Evolutionary conservation across 371 early-diverging fungal genomes (phyloP).

Genomic region (Rhizopus microsporus): DNA sequence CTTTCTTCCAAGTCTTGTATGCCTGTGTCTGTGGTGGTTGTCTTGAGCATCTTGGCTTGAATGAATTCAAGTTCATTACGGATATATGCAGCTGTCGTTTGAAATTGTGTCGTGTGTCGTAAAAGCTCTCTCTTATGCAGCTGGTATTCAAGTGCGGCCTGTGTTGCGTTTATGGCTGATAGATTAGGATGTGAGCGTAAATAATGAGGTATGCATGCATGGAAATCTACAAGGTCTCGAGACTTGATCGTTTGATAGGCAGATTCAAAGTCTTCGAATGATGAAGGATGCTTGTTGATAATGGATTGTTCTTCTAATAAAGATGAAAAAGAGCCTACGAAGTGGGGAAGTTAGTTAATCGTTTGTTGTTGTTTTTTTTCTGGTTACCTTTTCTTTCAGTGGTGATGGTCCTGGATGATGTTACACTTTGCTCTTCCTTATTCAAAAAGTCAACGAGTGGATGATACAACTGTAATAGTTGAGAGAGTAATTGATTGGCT

Average conservation of each 20-base stretch:
- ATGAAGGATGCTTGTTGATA: background rate
- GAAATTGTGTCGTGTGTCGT: background rate
- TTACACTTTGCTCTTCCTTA: background rate
- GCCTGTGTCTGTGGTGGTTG: slow-evolving; percentile 37
- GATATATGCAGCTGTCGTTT: slow-evolving; percentile 20
- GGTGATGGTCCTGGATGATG: slow-evolving; percentile 6
- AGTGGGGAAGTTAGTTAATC: background rate
- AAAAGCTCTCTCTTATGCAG: slow-evolving; percentile 10
- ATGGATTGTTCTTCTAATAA: background rate
- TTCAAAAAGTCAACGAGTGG: background rate
- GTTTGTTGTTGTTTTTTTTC: slow-evolving; percentile 18
- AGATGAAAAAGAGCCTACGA: background rate
- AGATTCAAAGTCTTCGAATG: background rate
- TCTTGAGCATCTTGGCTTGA: slow-evolving; percentile 48
- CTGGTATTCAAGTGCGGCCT: slow-evolving; percentile 30
- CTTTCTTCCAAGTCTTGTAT: slow-evolving; percentile 41
- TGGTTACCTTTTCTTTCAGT: slow-evolving; percentile 14
- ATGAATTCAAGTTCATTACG: slow-evolving; percentile 54
- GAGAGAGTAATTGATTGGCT: background rate
- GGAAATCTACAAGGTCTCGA: background rate
- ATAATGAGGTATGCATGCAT: slow-evolving; percentile 1
- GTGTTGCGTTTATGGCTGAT: slow-evolving; percentile 33
- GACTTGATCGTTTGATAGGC: background rate
- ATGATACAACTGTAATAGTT: background rate
- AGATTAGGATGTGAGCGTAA: slow-evolving; percentile 15